phyloP scores from a whole-genome alignment of 148 eudicot species.

The Vaccinium macrocarpon region DNA sequence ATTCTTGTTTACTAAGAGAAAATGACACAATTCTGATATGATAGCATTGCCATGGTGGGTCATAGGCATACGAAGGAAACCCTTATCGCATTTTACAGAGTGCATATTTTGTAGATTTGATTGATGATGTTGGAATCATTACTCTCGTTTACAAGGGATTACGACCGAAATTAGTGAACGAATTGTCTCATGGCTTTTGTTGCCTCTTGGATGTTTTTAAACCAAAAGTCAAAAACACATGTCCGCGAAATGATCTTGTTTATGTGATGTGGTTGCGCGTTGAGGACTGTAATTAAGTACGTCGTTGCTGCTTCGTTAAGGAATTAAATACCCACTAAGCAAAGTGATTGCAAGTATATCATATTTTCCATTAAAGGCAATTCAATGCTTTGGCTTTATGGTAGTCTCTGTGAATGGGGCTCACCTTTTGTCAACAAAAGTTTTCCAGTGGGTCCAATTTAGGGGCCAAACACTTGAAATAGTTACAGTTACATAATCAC shows the following conservation, averaged over 20 bases:
- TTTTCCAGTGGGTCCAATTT: slow-evolving; percentile 24
- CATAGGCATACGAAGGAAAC: neutral
- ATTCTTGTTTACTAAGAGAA: neutral
- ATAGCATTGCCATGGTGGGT: neutral
- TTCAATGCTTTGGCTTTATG: slow-evolving; percentile 19
- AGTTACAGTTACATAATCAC: neutral
- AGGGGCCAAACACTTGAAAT: slow-evolving; percentile 27
- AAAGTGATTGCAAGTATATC: slow-evolving; percentile 16
- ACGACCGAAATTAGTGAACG: neutral
- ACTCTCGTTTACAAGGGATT: neutral
- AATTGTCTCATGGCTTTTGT: neutral
- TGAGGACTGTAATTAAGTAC: neutral
- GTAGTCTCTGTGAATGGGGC: neutral
- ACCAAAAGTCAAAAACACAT: no score
- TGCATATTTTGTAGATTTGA: neutral
- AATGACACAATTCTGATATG: neutral
- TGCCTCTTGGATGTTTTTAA: neutral
- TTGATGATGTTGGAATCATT: slow-evolving; percentile 11
- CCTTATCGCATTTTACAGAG: neutral
- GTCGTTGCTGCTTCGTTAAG: slow-evolving; percentile 21
- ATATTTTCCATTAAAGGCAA: slow-evolving; percentile 26
- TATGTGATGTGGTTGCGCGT: slow-evolving; percentile 15
- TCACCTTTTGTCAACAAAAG: slow-evolving; percentile 28
- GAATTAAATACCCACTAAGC: slow-evolving; percentile 19
- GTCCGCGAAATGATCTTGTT: slow-evolving; percentile 7